phyloP scores from a whole-genome alignment of 2,329 filamentous ascomycete genomes.

The Aphanoascus verrucosus region DNA sequence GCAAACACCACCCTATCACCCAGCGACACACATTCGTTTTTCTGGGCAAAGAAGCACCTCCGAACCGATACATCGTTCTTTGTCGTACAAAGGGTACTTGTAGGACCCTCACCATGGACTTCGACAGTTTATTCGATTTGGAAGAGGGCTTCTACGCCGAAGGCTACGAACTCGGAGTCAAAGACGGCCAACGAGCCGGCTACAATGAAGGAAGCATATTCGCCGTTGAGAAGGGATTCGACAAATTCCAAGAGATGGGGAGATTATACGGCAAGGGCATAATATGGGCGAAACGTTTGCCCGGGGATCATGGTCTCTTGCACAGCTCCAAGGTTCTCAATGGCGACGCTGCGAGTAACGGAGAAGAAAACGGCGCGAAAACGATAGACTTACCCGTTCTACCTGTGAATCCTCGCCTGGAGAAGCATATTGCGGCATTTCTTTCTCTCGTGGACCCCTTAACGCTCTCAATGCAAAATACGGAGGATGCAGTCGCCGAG shows the following conservation, averaged over 20 bases:
- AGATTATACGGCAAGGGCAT: slow-evolving; percentile 64
- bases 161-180: slow-evolving; percentile 63
- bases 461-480: slow-evolving; percentile 68
- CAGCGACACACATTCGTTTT: background rate
- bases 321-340: background rate
- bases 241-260: slow-evolving; percentile 78
- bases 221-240: slow-evolving; percentile 83
- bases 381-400: slow-evolving; percentile 8
- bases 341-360: background rate
- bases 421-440: slow-evolving; percentile 64
- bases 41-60: too few relatives aligned
- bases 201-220: slow-evolving; percentile 81
- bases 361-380: background rate
- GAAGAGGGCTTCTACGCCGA: slow-evolving; percentile 67
- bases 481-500: slow-evolving; percentile 78
- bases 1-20: background rate
- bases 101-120: slow-evolving; percentile 28
- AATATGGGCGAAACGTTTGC: slow-evolving; percentile 71
- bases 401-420: slow-evolving; percentile 44
- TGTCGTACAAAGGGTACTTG: background rate
- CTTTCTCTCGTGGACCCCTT: slow-evolving; percentile 68
- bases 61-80: background rate
- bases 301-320: slow-evolving; percentile 19
- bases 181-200: slow-evolving; percentile 67
- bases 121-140: slow-evolving; percentile 48